These are phyloP conservation scores for Paspalum vaginatum DNA, from an alignment of 176 grass and related monocot genomes.

Conservation along the genomic window DNA sequence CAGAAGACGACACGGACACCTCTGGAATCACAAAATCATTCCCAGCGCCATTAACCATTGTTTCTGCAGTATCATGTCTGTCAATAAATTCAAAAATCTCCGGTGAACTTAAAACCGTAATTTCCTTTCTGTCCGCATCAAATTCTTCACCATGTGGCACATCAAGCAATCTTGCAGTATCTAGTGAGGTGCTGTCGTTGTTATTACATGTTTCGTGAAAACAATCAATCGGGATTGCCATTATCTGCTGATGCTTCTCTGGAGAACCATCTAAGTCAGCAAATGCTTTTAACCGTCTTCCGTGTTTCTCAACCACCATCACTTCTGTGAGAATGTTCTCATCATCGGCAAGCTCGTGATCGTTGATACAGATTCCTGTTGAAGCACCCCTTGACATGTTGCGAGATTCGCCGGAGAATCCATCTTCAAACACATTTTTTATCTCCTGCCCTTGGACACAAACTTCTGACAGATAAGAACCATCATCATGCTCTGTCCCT, in stretches of 20 bases:
- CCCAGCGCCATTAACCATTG: neutral
- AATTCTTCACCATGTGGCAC: neutral
- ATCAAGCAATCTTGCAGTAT: neutral
- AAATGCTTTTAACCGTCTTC: neutral
- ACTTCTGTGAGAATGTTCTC: neutral
- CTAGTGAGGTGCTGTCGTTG: neutral
- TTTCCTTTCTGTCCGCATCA: neutral
- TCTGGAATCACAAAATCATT: neutral
- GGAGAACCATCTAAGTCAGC: neutral
- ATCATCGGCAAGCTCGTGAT: neutral
- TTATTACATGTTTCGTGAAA: neutral
- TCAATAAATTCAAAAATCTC: conserved; percentile 26
- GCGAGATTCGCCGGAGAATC: neutral
- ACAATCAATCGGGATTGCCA: neutral
- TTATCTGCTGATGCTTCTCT: neutral
- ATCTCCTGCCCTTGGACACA: neutral
- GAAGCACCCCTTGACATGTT: neutral
- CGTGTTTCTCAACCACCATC: neutral
- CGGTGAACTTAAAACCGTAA: neutral
- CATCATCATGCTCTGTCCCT: neutral
- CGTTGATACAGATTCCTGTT: neutral
- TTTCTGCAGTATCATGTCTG: conserved; percentile 29
- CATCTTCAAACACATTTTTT: conserved; percentile 29
- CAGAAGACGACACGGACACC: neutral
- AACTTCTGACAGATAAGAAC: neutral